These are phyloP conservation scores for Dipodascopsis uninucleata DNA, from an alignment of 805 yeast species.

Conservation along the genomic window DNA sequence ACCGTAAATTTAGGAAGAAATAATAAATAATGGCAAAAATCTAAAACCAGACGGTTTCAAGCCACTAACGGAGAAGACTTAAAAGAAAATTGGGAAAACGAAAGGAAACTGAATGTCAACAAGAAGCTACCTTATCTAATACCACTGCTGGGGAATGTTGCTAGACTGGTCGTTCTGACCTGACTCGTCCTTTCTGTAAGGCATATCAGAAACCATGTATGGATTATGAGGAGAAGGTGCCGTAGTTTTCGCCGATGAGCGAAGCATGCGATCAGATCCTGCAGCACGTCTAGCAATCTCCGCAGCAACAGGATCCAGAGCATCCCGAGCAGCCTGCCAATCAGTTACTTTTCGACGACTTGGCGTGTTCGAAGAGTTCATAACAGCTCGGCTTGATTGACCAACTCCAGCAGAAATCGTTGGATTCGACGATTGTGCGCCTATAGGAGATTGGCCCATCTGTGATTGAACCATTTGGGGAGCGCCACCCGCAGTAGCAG, in stretches of 20 bases:
- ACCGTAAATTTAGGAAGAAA: no score
- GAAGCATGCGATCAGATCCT: constrained; percentile 18
- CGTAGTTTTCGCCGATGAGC: constrained; percentile 8
- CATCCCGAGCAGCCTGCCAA: constrained; percentile 25
- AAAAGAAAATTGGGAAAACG: no score
- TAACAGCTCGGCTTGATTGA: neutral
- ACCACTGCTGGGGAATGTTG: constrained; percentile 27
- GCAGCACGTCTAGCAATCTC: constrained; percentile 22
- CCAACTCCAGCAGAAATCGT: neutral
- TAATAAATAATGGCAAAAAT: no score
- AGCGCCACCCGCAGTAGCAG: constrained; percentile 5
- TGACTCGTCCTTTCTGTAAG: constrained; percentile 14
- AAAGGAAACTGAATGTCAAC: neutral
- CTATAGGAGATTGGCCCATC: neutral
- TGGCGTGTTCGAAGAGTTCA: constrained; percentile 9
- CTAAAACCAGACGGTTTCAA: no score
- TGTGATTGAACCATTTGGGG: neutral
- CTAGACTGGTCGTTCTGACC: constrained; percentile 9
- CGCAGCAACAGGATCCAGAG: constrained; percentile 14
- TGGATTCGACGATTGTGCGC: neutral
- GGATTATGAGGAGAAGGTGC: neutral
- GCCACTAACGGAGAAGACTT: no score
- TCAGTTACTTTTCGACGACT: constrained; percentile 26
- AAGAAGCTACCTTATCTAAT: constrained; percentile 9
- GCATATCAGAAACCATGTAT: neutral